Percentiles rank a stretch among this genome's conserved stretches.
phyloP scores from a whole-genome alignment of 208 protist species.

The Borovskyia barvae region DNA sequence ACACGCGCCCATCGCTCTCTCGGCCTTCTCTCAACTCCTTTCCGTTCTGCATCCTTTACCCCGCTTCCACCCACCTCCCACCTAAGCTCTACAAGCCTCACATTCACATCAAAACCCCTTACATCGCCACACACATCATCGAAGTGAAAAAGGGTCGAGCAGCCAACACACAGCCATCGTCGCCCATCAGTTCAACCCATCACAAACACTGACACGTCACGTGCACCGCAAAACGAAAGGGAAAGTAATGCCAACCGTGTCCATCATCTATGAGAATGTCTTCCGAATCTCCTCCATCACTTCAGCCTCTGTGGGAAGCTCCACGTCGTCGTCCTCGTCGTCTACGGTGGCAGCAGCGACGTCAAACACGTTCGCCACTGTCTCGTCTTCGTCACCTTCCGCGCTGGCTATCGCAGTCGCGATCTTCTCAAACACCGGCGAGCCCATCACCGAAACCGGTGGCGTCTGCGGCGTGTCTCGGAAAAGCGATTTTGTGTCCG shows the following conservation, averaged over 20 bases:
- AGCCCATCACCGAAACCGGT: conserved; percentile 41
- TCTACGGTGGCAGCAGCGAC: conserved; percentile 3
- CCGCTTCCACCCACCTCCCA: no score
- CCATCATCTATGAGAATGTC: no score
- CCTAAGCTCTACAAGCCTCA: no score
- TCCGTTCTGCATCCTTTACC: no score
- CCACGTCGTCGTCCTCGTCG: conserved; percentile 16
- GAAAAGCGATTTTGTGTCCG: conserved; percentile 55
- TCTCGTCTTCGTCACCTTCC: conserved; percentile 5
- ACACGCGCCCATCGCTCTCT: no score
- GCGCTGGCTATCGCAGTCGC: not conserved
- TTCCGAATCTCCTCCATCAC: conserved; percentile 29
- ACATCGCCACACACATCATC: not conserved
- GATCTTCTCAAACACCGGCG: conserved; percentile 46
- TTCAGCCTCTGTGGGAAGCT: conserved; percentile 18
- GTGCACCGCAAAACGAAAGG: not conserved
- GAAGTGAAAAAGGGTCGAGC: not conserved
- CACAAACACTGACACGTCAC: not conserved
- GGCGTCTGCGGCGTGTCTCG: conserved; percentile 42
- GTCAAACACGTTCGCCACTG: conserved; percentile 7
- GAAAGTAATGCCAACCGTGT: not conserved
- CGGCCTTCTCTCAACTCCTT: no score
- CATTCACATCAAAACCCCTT: not conserved
- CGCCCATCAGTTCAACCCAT: no score
- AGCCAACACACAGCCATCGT: not conserved